These are phyloP conservation scores for Lizonia empirigonia DNA, from an alignment of 2,329 filamentous ascomycete species.

Conservation along the genomic window DNA sequence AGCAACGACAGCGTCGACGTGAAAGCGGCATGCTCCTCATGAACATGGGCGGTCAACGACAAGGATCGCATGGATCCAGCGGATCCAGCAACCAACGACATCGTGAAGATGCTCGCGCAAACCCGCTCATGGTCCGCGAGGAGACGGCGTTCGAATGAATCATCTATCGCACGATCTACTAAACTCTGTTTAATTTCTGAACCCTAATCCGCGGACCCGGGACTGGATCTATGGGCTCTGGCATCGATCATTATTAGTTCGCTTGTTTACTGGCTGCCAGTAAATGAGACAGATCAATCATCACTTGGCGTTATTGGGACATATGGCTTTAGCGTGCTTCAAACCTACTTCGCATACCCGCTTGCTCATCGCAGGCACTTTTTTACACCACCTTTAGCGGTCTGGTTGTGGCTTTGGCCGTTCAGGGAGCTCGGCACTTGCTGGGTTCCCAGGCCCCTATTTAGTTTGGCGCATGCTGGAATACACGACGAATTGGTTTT, in stretches of 20 bases:
- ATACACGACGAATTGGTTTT: not conserved
- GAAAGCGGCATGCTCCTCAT: slow-evolving; percentile 50
- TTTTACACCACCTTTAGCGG: slow-evolving; percentile 2
- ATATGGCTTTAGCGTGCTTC: slow-evolving; percentile 11
- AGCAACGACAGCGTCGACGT: slow-evolving; percentile 42
- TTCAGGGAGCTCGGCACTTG: not conserved
- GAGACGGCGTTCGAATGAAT: slow-evolving; percentile 34
- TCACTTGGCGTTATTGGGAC: slow-evolving; percentile 6
- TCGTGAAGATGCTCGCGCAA: slow-evolving; percentile 23
- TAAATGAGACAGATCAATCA: slow-evolving; percentile 6
- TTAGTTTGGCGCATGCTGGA: not conserved
- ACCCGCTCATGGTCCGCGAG: slow-evolving; percentile 29
- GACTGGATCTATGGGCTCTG: slow-evolving; percentile 35
- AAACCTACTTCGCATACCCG: slow-evolving; percentile 24
- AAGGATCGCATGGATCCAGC: slow-evolving; percentile 41
- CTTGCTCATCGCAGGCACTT: slow-evolving; percentile 22
- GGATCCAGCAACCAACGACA: slow-evolving; percentile 9
- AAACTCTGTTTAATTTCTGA: slow-evolving; percentile 38
- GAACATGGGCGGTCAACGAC: slow-evolving; percentile 44
- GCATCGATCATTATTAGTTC: slow-evolving; percentile 7
- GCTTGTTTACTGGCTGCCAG: slow-evolving; percentile 1
- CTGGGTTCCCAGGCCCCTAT: too few relatives aligned
- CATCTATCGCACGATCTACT: slow-evolving; percentile 15
- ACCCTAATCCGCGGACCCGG: slow-evolving; percentile 34
- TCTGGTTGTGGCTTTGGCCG: not conserved